phyloP scores from a whole-genome alignment of 2,329 filamentous ascomycete genomes.

The Aspergillus sp. region DNA sequence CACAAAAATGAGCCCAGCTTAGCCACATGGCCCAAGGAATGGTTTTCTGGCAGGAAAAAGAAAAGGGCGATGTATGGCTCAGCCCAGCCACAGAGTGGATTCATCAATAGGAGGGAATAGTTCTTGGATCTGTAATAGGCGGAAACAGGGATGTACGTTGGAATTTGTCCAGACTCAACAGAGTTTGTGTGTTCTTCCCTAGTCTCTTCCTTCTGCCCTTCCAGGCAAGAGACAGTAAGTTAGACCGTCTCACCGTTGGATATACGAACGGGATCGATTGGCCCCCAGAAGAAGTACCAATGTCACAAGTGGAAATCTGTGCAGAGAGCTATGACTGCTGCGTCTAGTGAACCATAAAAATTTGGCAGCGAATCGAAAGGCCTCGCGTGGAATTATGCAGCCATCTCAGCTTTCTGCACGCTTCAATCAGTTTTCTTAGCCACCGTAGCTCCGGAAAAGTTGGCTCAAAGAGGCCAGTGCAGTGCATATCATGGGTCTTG shows the following conservation, averaged over 20 bases:
- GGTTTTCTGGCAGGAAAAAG: neutral
- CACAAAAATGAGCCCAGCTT: neutral
- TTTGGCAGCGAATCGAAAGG: neutral
- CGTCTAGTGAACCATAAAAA: neutral
- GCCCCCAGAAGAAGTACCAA: neutral
- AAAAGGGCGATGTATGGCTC: neutral
- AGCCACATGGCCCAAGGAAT: neutral
- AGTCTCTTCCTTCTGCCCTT: neutral
- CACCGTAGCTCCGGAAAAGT: neutral
- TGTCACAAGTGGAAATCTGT: neutral
- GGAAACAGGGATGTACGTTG: neutral
- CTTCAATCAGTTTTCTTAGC: neutral
- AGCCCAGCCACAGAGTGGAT: neutral
- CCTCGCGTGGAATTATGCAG: neutral
- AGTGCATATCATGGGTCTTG: neutral
- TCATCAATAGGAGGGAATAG: neutral
- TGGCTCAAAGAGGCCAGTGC: neutral
- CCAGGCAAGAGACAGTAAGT: neutral
- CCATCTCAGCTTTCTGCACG: neutral
- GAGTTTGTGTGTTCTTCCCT: neutral
- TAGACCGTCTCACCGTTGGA: neutral
- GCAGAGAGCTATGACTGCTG: neutral
- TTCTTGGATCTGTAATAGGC: neutral
- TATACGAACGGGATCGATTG: neutral
- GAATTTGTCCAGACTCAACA: neutral